These are phyloP conservation scores for Keithomyces neogunnii DNA, from an alignment of 2,329 filamentous ascomycete genomes.

Conservation along the genomic window DNA sequence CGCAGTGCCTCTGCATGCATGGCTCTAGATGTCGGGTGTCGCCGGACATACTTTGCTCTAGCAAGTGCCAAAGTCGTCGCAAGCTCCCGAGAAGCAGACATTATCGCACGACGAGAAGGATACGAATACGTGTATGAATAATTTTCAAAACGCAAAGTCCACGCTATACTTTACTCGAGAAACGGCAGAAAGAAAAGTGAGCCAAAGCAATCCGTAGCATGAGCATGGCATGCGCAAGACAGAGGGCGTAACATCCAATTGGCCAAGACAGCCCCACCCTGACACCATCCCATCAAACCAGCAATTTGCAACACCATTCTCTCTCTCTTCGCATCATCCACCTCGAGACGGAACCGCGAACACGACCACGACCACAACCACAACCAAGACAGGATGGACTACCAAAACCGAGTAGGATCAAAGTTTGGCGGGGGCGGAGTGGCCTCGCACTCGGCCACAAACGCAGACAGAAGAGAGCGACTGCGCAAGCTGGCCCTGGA, in stretches of 20 bases:
- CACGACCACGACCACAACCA: too few species aligned
- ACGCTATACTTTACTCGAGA: too few species aligned
- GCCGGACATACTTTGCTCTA: constrained; percentile 22
- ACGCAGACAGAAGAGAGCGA: constrained; percentile 93
- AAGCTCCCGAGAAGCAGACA: constrained; percentile 4
- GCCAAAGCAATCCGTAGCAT: too few species aligned
- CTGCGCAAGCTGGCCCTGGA: constrained; percentile 97
- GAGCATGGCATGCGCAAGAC: neutral
- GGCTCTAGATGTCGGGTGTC: constrained; percentile 28
- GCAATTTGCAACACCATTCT: neutral
- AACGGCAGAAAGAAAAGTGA: too few species aligned
- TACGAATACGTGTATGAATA: too few species aligned
- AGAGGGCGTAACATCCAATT: neutral
- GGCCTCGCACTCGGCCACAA: constrained; percentile 85
- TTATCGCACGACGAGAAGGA: neutral
- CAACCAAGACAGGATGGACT: constrained; percentile 44
- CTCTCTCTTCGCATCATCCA: neutral
- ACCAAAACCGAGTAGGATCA: constrained; percentile 88
- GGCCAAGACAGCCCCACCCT: neutral
- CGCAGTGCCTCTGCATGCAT: constrained; percentile 29
- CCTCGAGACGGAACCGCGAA: neutral
- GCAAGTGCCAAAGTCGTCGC: constrained; percentile 23
- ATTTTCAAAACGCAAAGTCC: too few species aligned
- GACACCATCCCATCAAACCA: too few species aligned
- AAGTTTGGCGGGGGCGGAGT: constrained; percentile 98